Conservation (phyloP, 108 stramenopile species). For the Hondaea fermentalgiana region DNA sequence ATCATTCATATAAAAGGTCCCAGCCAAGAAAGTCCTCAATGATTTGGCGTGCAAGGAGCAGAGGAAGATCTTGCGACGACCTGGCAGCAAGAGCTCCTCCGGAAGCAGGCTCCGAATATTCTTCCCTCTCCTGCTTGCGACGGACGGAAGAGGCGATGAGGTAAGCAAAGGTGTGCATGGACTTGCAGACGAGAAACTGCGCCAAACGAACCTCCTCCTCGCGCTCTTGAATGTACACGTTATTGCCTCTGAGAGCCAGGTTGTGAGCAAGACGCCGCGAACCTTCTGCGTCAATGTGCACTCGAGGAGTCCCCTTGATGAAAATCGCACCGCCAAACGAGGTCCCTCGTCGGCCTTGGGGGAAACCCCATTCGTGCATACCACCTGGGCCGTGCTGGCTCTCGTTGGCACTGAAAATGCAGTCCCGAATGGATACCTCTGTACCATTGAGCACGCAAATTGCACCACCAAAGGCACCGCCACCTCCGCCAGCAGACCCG, state of each 20-base stretch:
- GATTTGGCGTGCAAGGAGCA: no score
- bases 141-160: not conserved
- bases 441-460: not conserved
- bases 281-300: not conserved
- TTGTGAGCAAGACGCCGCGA: not conserved
- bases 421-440: not conserved
- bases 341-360: not conserved
- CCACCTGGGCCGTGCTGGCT: not conserved
- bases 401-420: not conserved
- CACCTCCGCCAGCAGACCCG: not conserved
- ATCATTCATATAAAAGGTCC: no score
- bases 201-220: not conserved
- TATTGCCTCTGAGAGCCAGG: not conserved
- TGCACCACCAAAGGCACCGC: conserved; percentile 9
- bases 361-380: not conserved
- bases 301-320: not conserved
- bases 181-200: not conserved
- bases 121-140: not conserved
- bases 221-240: not conserved
- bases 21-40: no score
- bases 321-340: not conserved
- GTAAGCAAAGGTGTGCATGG: not conserved
- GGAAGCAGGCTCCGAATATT: not conserved
- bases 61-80: no score
- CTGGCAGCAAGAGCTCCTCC: no score